A percentile compares a stretch with the other conserved stretches of the same genome.
phyloP scores from a whole-genome alignment of 2,329 filamentous ascomycete genomes.

The Fusarium albidum region DNA sequence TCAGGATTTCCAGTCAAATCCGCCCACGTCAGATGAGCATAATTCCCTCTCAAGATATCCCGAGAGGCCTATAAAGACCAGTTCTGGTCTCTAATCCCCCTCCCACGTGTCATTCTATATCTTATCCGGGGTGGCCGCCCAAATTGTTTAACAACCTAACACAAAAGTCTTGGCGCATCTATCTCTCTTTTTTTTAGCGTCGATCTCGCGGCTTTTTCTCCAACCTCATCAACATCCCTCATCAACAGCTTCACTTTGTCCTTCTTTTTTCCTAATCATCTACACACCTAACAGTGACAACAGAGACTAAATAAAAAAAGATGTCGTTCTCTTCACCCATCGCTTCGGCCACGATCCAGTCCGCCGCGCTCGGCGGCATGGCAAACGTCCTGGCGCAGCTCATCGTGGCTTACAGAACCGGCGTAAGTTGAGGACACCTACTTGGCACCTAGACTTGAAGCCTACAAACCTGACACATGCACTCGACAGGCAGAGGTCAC shows the following conservation, averaged over 20 bases:
- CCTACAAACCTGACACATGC: too few species aligned
- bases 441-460: too few species aligned
- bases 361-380: conserved; percentile 68
- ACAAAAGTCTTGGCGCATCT: too few species aligned
- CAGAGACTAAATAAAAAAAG: background rate
- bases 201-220: background rate
- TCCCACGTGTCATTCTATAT: too few species aligned
- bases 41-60: too few species aligned
- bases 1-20: background rate
- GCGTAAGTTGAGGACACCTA: conserved; percentile 55
- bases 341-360: conserved; percentile 69
- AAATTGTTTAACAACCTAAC: too few species aligned
- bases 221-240: background rate
- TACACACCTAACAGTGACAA: background rate
- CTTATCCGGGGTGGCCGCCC: too few species aligned
- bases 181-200: background rate
- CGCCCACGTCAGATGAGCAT: background rate
- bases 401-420: conserved; percentile 67
- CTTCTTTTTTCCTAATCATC: background rate
- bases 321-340: conserved; percentile 56
- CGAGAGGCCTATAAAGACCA: too few species aligned
- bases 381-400: conserved; percentile 79
- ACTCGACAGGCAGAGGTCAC: conserved; percentile 62
- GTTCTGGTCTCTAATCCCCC: too few species aligned
- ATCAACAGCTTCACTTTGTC: too few species aligned